Evolutionary conservation across 176 grass and related monocot genomes (phyloP).

Genomic region (Puccinellia tenuiflora): DNA sequence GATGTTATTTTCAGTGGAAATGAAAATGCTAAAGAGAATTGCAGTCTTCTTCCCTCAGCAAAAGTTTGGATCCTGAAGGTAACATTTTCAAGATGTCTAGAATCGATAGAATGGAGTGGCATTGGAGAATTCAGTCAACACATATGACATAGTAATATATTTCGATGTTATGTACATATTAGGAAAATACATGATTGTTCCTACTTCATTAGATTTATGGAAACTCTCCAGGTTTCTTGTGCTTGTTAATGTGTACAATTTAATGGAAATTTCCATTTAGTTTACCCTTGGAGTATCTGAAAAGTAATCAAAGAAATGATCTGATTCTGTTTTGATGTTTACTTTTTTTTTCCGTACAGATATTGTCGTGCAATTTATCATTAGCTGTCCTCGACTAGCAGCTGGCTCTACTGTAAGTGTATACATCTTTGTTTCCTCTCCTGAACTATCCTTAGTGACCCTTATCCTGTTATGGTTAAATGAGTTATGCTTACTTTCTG

Average conservation of each 20-base stretch:
- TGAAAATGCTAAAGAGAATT: constrained; percentile 44
- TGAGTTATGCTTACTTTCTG: constrained; percentile 12
- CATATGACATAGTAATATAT: background rate
- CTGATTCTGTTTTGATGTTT: background rate
- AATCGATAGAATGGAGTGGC: background rate
- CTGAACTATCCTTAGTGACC: background rate
- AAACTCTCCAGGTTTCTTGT: background rate
- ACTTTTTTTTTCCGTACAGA: constrained; percentile 47
- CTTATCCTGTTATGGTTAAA: background rate
- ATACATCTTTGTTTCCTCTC: background rate
- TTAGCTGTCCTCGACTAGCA: constrained; percentile 62
- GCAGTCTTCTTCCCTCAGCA: constrained; percentile 22
- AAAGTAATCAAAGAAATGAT: constrained; percentile 2
- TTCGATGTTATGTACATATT: constrained; percentile 6
- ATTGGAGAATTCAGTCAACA: background rate
- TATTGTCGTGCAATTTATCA: constrained; percentile 74
- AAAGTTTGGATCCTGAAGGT: constrained; percentile 58
- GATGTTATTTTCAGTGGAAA: constrained; percentile 59
- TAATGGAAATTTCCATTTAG: background rate
- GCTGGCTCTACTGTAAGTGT: constrained; percentile 68
- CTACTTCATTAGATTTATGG: background rate
- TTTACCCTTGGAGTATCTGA: constrained; percentile 9
- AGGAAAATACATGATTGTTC: background rate
- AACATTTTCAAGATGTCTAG: constrained; percentile 1
- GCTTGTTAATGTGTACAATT: background rate